These are phyloP conservation scores for Terfezia claveryi DNA, from an alignment of 495 filamentous ascomycete genomes.

Conservation along the genomic window DNA sequence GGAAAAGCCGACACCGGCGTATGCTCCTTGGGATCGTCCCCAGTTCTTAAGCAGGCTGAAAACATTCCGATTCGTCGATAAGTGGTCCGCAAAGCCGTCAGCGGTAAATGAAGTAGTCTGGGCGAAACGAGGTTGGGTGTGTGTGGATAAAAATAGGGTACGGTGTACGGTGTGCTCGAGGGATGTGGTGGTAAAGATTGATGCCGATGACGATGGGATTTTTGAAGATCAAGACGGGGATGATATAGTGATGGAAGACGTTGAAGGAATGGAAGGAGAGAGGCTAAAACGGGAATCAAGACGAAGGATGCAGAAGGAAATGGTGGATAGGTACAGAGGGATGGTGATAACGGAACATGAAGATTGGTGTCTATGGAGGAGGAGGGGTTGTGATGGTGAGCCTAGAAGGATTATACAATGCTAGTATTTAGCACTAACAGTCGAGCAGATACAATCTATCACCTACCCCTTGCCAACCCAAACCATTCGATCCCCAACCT, in stretches of 20 bases:
- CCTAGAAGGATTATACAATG: no score
- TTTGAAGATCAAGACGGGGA: conserved; percentile 35
- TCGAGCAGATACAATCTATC: conserved; percentile 29
- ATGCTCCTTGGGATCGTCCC: conserved; percentile 64
- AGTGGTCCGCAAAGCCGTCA: conserved; percentile 67
- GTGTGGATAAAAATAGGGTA: conserved; percentile 59
- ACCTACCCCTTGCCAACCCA: conserved; percentile 25
- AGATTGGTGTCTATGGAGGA: conserved; percentile 72
- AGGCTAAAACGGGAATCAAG: conserved; percentile 10
- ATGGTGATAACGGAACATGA: conserved; percentile 55
- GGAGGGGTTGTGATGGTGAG: conserved; percentile 59
- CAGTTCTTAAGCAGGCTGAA: conserved; percentile 62
- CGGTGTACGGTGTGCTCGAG: conserved; percentile 62
- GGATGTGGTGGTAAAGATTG: conserved; percentile 62
- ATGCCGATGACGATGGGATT: conserved; percentile 29
- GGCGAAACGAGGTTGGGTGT: conserved; percentile 87
- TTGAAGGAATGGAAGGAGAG: conserved; percentile 13
- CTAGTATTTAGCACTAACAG: no score
- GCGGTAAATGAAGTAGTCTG: conserved; percentile 76
- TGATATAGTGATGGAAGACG: conserved; percentile 28
- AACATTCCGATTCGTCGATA: conserved; percentile 72
- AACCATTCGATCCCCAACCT: conserved; percentile 26
- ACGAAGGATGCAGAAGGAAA: conserved; percentile 29
- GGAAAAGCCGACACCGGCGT: conserved; percentile 21
- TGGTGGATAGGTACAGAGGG: conserved; percentile 56